Evolutionary conservation across 2,329 filamentous ascomycete genomes (phyloP).

Genomic region (Sclerotinia glacialis): DNA sequence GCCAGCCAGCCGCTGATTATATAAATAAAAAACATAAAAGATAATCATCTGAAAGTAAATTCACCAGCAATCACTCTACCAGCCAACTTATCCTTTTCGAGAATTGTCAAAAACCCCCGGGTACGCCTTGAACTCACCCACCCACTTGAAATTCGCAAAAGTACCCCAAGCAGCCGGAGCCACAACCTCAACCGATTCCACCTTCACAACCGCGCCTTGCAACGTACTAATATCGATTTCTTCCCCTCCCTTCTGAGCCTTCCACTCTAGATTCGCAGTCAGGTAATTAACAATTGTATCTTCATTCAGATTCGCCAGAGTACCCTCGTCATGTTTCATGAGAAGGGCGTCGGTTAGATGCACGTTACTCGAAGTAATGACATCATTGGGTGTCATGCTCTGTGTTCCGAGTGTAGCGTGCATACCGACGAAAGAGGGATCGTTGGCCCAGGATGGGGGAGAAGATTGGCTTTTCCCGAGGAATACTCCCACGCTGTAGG

Average conservation of each 20-base stretch:
- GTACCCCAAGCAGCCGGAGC: constrained; percentile 8
- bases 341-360: constrained; percentile 41
- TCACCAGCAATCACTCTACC: not conserved
- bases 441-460: constrained; percentile 26
- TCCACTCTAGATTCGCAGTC: constrained; percentile 33
- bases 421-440: constrained; percentile 19
- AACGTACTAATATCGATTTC: constrained; percentile 13
- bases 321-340: constrained; percentile 31
- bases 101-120: not conserved
- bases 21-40: not conserved
- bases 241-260: constrained; percentile 20
- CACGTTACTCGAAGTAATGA: constrained; percentile 40
- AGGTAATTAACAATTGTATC: constrained; percentile 35
- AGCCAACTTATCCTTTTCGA: not conserved
- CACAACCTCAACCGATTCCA: constrained; percentile 14
- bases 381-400: constrained; percentile 21
- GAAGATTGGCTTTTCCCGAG: constrained; percentile 37
- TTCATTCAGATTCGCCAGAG: constrained; percentile 32
- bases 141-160: constrained; percentile 20
- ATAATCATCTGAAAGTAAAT: not conserved
- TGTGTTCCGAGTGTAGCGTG: constrained; percentile 12
- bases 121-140: constrained; percentile 17
- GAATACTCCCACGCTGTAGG: constrained; percentile 40
- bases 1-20: not conserved
- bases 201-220: not conserved